Base-by-base conservation (phyloP, 23 red algal genomes). In the Gracilariopsis chorda region DNA sequence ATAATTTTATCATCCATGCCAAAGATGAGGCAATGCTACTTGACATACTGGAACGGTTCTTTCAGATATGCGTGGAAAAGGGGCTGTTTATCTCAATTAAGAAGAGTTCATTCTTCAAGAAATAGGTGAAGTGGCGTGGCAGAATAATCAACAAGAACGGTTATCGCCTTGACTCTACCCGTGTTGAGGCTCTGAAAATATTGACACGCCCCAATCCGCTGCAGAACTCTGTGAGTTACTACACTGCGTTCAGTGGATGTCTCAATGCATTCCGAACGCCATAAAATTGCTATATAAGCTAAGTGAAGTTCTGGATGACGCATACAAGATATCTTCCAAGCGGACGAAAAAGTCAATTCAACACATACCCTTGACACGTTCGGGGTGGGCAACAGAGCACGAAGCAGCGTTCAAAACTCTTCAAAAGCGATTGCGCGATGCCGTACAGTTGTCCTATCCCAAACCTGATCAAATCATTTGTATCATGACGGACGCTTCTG, bases 1-100 rank as follows among this genome's bases (percentile, higher is more conserved):
- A 89, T 46, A 69, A 89, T 37, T 89, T 77, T 52, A 62, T 48
- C 21, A 41, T 91, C 2, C 45, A 91, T 29, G 77, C 87, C 0
- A 41, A 51, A 7, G 30, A 56, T 64, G 87, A 91, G 29, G 27
- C 0, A 14, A 53, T 11, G 6, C 60, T 82, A 4, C 44, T 91
- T 0, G 24, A 53, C 0, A n/a, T 82, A 7, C 41, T 87, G 20
- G 59, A 87, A 59, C 24, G 48, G 44, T 72, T 87, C 82, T 73
- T 87, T 53, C n/a, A 48, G 48, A 73, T 87, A 3, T 87, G 82
- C 28, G 24, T 43, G 16, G 46, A 87, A 11, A 55, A 74, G 10
- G 23, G 29, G 1, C 0, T 71, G 0, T 74, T 41, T 5, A 21
- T 87, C 20, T 87, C 82, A 36, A 44, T 59, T 25, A 70, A 33